A percentile compares a stretch with the other conserved stretches of the same genome.
phyloP scores from a whole-genome alignment of 345 rosid species.

The Brassica nigra region DNA sequence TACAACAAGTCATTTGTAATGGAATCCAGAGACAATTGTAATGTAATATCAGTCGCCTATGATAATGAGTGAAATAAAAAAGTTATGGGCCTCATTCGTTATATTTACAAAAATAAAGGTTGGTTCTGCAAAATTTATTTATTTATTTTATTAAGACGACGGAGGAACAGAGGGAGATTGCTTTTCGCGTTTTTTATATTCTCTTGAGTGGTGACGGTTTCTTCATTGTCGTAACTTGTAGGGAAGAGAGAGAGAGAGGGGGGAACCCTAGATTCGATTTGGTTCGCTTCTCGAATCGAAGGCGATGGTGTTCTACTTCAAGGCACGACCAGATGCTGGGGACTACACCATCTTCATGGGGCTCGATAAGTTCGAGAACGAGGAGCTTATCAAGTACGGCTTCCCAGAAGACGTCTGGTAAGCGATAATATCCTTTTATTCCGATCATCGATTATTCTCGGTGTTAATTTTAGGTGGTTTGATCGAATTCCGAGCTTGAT shows the following conservation, averaged over 20 bases:
- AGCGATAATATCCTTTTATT: neutral
- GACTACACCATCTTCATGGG: conserved; percentile 99
- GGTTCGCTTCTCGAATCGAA: conserved; percentile 34
- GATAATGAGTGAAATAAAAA: neutral
- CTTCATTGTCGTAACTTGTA: conserved; percentile 12
- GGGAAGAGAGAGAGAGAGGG: conserved; percentile 26
- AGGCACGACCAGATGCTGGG: conserved; percentile 91
- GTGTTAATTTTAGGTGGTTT: neutral
- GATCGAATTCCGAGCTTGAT: conserved; percentile 10
- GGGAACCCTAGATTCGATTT: conserved; percentile 43
- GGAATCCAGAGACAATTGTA: neutral
- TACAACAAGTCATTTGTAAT: neutral
- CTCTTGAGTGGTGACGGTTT: conserved; percentile 35
- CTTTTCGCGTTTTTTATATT: neutral
- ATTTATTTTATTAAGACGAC: neutral
- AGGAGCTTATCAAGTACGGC: conserved; percentile 97
- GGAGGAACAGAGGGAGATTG: neutral
- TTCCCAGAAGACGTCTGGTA: conserved; percentile 98
- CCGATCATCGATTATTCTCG: neutral
- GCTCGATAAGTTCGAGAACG: conserved; percentile 98
- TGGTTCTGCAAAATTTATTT: conserved; percentile 10
- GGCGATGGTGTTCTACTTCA: conserved; percentile 91
- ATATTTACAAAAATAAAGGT: conserved; percentile 4
- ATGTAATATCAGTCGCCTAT: neutral
- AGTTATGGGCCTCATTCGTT: neutral